Percentiles rank a stretch among this genome's conserved stretches.
Evolutionary conservation across 768 basidiomycete species (phyloP).

Genomic region (Naematelia aurantialba): DNA sequence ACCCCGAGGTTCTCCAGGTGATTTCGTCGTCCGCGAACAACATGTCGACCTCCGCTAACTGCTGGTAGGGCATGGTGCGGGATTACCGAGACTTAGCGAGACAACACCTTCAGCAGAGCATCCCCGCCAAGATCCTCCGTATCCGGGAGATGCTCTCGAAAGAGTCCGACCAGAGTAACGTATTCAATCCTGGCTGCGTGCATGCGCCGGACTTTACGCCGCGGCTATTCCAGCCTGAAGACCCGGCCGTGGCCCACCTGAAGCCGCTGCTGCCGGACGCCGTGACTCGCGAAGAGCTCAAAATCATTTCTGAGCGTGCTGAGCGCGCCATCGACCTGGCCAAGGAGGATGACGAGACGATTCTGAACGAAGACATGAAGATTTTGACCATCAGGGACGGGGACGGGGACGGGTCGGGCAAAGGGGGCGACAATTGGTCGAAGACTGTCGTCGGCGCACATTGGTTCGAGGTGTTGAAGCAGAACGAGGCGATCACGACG

Average conservation of each 20-base stretch:
- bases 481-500: slow-evolving; percentile 23
- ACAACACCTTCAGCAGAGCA: slow-evolving; percentile 24
- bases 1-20: slow-evolving; percentile 24
- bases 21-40: slow-evolving; percentile 1
- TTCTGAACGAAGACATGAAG: background rate
- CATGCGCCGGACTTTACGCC: slow-evolving; percentile 9
- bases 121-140: slow-evolving; percentile 32
- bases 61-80: slow-evolving; percentile 23
- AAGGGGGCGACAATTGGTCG: too few relatives aligned
- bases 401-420: slow-evolving; percentile 5
- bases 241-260: slow-evolving; percentile 1
- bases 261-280: background rate
- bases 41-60: slow-evolving; percentile 1
- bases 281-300: background rate
- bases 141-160: slow-evolving; percentile 20
- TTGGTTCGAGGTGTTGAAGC: slow-evolving; percentile 37
- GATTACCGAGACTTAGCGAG: slow-evolving; percentile 23
- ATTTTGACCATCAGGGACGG: slow-evolving; percentile 3
- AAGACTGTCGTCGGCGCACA: slow-evolving; percentile 18
- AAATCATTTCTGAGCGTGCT: background rate
- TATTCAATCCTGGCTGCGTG: slow-evolving; percentile 12
- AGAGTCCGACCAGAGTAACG: slow-evolving; percentile 29
- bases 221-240: slow-evolving; percentile 20
- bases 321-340: slow-evolving; percentile 7
- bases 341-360: background rate